phyloP scores from a whole-genome alignment of 2,329 filamentous ascomycete genomes.

The Ceratocystis destructans region DNA sequence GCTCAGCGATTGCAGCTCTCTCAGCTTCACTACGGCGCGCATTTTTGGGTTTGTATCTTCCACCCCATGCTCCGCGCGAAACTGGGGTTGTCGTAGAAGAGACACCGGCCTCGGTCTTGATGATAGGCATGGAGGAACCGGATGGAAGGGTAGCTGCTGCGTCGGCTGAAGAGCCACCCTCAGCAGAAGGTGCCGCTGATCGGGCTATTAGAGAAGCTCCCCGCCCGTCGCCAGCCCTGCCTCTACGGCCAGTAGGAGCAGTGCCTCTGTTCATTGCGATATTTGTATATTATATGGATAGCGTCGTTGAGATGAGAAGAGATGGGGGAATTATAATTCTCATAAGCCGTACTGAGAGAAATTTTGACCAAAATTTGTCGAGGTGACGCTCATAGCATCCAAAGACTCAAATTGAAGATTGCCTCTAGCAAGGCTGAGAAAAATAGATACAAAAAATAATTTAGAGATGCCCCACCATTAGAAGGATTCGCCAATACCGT shows the following conservation, averaged over 20 bases:
- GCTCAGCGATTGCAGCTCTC: slow-evolving; percentile 33
- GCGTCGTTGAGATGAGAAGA: background rate
- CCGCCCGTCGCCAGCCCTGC: slow-evolving; percentile 14
- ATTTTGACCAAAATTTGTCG: background rate
- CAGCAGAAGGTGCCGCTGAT: background rate
- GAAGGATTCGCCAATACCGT: background rate
- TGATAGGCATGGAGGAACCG: background rate
- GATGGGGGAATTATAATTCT: background rate
- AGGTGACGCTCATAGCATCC: background rate
- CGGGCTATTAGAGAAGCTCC: slow-evolving; percentile 16
- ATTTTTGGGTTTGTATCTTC: slow-evolving; percentile 36
- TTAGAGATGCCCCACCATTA: slow-evolving; percentile 6
- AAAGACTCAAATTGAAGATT: too few relatives aligned
- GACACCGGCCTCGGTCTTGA: slow-evolving; percentile 11
- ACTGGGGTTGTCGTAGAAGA: background rate
- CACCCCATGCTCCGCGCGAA: slow-evolving; percentile 22
- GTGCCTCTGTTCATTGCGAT: slow-evolving; percentile 11
- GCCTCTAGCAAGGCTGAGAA: background rate
- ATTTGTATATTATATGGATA: background rate
- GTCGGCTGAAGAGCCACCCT: background rate
- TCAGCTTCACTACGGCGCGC: slow-evolving; percentile 38
- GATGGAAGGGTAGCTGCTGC: background rate
- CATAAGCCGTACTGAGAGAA: background rate
- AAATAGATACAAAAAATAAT: background rate
- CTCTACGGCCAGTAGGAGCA: slow-evolving; percentile 10